Conservation (phyloP, 352 stramenopile species). For the Phytophthora sp. region DNA sequence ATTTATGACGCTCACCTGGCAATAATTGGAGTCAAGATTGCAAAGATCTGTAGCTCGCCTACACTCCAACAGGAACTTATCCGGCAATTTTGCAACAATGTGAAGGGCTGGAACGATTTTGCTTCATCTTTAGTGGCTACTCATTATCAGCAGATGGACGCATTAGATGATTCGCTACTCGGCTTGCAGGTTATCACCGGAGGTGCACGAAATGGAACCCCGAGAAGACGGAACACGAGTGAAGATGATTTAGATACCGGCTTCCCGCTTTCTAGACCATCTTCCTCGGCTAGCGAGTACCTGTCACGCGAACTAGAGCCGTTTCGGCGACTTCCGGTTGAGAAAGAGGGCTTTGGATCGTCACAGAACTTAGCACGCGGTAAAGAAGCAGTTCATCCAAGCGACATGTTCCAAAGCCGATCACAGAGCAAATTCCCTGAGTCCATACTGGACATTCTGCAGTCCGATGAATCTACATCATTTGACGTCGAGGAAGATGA, state of each 20-base stretch:
- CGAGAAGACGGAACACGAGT: constrained; percentile 29
- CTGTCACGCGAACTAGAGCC: constrained; percentile 68
- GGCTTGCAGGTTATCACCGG: constrained; percentile 25
- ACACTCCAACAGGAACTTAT: constrained; percentile 81
- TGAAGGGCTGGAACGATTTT: constrained; percentile 71
- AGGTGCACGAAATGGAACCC: constrained; percentile 17
- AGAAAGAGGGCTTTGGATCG: constrained; percentile 77
- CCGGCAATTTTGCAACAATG: constrained; percentile 70
- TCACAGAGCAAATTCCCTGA: constrained; percentile 75
- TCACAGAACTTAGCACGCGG: constrained; percentile 61
- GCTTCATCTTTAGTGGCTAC: constrained; percentile 66
- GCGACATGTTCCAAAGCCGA: constrained; percentile 74
- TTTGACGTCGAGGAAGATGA: constrained; percentile 68
- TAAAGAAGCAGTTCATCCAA: constrained; percentile 64
- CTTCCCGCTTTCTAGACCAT: constrained; percentile 56
- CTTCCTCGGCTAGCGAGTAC: constrained; percentile 72
- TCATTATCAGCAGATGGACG: constrained; percentile 82
- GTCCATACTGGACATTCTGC: constrained; percentile 77
- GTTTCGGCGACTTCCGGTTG: constrained; percentile 67
- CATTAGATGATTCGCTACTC: constrained; percentile 60
- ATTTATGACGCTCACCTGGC: constrained; percentile 75
- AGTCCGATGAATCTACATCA: constrained; percentile 56
- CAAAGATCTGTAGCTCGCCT: constrained; percentile 78
- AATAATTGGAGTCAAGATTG: constrained; percentile 81
- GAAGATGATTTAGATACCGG: constrained; percentile 55